A percentile compares a stretch with the other conserved stretches of the same genome.
Conservation (phyloP, 192 early-diverging fungal genomes). For the Gaertneriomyces sp. region DNA sequence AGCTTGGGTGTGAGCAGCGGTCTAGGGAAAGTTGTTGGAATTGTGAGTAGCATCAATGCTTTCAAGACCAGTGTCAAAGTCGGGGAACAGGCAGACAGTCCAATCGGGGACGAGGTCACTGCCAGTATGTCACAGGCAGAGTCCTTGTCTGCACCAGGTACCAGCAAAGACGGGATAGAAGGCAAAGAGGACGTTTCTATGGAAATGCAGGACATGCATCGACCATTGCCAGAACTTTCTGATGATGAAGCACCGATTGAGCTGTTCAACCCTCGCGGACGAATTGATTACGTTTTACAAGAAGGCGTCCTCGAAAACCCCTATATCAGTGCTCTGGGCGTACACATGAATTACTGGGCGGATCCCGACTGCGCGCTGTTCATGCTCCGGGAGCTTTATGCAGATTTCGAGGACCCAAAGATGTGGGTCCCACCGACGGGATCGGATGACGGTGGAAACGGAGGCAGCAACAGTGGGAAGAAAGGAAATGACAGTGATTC, state of each 20-base stretch:
- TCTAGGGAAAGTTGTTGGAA: constrained; percentile 14
- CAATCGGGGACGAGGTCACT: no score
- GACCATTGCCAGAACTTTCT: neutral
- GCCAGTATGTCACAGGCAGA: no score
- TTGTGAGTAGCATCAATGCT: constrained; percentile 20
- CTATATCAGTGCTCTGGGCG: constrained; percentile 62
- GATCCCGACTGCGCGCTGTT: constrained; percentile 62
- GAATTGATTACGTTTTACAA: constrained; percentile 64
- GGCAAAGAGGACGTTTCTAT: constrained; percentile 4
- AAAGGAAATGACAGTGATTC: neutral
- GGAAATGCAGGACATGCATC: constrained; percentile 24
- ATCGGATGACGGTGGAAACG: constrained; percentile 10
- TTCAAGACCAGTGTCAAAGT: constrained; percentile 15
- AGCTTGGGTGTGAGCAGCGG: constrained; percentile 45
- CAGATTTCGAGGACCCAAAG: neutral
- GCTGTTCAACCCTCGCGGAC: constrained; percentile 51
- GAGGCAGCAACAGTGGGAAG: neutral
- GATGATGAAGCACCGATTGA: constrained; percentile 28
- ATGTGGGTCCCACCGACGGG: no score
- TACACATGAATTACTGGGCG: constrained; percentile 67
- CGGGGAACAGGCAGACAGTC: no score
- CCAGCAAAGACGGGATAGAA: no score
- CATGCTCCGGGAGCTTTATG: constrained; percentile 57
- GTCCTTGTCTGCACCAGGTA: no score
- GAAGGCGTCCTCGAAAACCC: constrained; percentile 67